Evolutionary conservation across 768 basidiomycete genomes (phyloP), one percentile per base, ranked within the genome.

Genomic region (Tubosaeta sp.): DNA sequence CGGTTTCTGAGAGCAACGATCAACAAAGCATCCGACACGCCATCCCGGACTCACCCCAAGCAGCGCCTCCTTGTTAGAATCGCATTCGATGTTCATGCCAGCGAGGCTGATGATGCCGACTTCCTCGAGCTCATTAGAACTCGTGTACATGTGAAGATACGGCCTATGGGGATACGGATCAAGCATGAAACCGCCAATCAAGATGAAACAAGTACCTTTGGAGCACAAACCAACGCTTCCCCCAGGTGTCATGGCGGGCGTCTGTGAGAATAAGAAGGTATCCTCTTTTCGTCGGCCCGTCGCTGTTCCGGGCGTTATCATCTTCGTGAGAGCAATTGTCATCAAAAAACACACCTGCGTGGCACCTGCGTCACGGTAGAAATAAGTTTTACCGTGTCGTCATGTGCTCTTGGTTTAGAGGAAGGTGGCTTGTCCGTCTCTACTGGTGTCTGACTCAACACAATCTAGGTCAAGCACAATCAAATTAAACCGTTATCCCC

Each of bases 141-240:
- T 84, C n/a, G 79, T 75, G 70, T 94, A 97, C 49, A 97, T 74
- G 58, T 92, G 84, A 7, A 98, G 78, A 69, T 97, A 95, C 0
- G 95, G 95, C 60, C 95, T 95, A 47, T 16, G 37, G 16, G n/a
- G 34, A 45, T 48, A 22, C 56, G 33, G 52, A 51, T 17, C 46
- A 50, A 46, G 16, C 53, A 31, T 17, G 16, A 12, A 22, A 2
- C 19, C 29, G 35, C 13, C 37, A 50, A 22, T 33, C 22, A 50
- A 52, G 34, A 26, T 27, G 10, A 37, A 16, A 46, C 42, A 61
- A 22, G 55, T 60, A 93, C 94, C 93, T 82, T 66, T 84, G 81
- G 10, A 98, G 76, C 14, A 94, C 88, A 66, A 94, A 93, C 85
- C 88, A 94, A 50, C 85, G 75, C 64, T 79, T 82, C 61, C 83